Evolutionary conservation across 768 basidiomycete genomes (phyloP).

Genomic region (Lactarius indigo): DNA sequence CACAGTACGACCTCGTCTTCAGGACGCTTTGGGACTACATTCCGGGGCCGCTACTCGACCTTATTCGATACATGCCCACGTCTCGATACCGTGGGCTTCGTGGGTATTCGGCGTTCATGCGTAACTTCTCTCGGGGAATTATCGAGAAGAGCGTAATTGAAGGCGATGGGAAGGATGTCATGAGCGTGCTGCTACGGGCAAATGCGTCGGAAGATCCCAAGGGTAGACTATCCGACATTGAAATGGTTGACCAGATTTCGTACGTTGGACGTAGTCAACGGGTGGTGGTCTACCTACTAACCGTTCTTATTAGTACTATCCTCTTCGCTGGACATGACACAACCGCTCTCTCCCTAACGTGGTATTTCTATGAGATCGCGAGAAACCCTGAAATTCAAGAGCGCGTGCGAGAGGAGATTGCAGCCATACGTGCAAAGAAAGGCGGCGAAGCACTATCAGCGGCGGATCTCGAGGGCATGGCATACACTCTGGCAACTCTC

Average conservation of each 20-base stretch:
- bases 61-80: slow-evolving; percentile 22
- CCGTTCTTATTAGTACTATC: neutral
- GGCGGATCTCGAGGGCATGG: slow-evolving; percentile 4
- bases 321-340: slow-evolving; percentile 1
- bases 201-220: slow-evolving; percentile 23
- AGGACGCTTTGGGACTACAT: slow-evolving; percentile 22
- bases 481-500: neutral
- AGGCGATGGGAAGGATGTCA: slow-evolving; percentile 21
- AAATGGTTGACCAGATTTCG: slow-evolving; percentile 26
- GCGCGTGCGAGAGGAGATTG: slow-evolving; percentile 15
- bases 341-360: neutral
- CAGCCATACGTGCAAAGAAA: slow-evolving; percentile 4
- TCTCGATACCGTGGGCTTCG: slow-evolving; percentile 13
- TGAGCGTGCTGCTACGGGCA: slow-evolving; percentile 28
- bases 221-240: slow-evolving; percentile 14
- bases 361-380: slow-evolving; percentile 6
- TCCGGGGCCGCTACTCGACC: slow-evolving; percentile 13
- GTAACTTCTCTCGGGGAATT: slow-evolving; percentile 12
- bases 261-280: neutral
- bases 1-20: slow-evolving; percentile 10
- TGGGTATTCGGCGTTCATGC: slow-evolving; percentile 10
- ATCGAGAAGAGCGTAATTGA: slow-evolving; percentile 14
- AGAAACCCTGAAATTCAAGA: slow-evolving; percentile 4
- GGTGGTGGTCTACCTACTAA: neutral
- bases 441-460: neutral